Evolutionary conservation across 2,329 filamentous ascomycete species (phyloP), one percentile per base, ranked within the genome.

Genomic region (Exophiala calicioides): DNA sequence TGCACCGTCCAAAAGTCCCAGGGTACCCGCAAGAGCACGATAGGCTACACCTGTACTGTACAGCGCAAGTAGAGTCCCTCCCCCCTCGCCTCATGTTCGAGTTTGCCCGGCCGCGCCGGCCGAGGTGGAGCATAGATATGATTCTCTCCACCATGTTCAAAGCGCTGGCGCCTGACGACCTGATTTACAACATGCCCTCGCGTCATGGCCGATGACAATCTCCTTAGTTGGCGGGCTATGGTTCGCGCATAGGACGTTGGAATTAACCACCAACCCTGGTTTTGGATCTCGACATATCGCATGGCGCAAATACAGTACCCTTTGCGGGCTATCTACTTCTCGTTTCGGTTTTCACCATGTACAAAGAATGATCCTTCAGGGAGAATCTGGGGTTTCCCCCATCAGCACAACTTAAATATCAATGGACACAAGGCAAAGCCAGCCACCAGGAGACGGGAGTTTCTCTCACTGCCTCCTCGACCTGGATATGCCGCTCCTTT

Each of bases 151-250:
- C 29, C 19, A 26, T 13, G 7, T 12, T 10, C 35, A 9, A n/a
- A 24, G 30, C 41, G 46, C 46, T n/a, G 40, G 40, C 46, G 41
- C 46, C 40, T 23, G 46, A 50, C 34, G 41, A 38, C 30, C 31
- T 50, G n/a, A 44, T 50, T 26, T 50, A 34, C 35, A 30, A 44
- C 13, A 50, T 30, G 35, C 46, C 46, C 21, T 50, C 46, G 18
- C 39, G 39, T 10, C 19, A 38, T 9, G 33, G 16, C 9, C 45
- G 21, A 15, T 48, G 39, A 44, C 36, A 10, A 7, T 7, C 7
- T 7, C 9, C 7, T 15, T 33, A 15, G 10, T 33, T 33, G 7
- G 7, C 24, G 7, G 12, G 24, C 24, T 27, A 33, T 15, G 13
- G 10, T 16, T 7, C 15, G 9, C 18, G 33, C 15, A 9, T 9